Percentiles rank a stretch among this genome's conserved stretches.
Conservation (phyloP, 2,329 filamentous ascomycete genomes). For the Fusarium ambrosium region DNA sequence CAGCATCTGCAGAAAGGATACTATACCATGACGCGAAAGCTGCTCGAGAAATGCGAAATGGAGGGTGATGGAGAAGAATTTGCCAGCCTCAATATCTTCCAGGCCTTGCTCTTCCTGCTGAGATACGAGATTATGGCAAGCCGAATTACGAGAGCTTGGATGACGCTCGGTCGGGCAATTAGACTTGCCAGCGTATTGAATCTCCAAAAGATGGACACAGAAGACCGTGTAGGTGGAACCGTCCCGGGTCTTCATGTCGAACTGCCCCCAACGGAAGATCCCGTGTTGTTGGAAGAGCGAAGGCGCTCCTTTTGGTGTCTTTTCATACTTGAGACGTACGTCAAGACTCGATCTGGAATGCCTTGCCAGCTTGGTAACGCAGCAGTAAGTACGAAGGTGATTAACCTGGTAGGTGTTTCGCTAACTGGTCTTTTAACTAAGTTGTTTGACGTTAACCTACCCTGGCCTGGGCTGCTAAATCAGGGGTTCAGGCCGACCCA, state of each 20-base stretch:
- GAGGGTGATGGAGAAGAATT: not conserved
- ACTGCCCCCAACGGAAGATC: not conserved
- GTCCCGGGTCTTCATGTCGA: not conserved
- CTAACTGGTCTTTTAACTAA: rapidly evolving
- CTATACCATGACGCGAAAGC: not conserved
- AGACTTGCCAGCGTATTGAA: not conserved
- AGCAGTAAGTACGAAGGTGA: too few relatives aligned
- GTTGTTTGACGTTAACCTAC: not conserved
- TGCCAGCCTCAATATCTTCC: not conserved
- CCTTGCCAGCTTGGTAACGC: not conserved
- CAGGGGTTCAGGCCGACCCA: rapidly evolving
- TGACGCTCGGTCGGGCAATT: not conserved
- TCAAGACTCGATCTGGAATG: not conserved
- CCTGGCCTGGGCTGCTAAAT: not conserved
- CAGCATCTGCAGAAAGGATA: not conserved
- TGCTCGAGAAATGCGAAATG: not conserved
- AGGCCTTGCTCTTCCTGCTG: not conserved
- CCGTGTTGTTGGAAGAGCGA: not conserved
- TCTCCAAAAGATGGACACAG: not conserved
- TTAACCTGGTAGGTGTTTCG: too few relatives aligned
- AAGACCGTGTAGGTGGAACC: rapidly evolving
- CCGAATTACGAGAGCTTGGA: not conserved
- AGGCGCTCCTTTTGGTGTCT: not conserved
- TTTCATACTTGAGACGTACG: not conserved
- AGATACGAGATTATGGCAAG: not conserved